Conservation (phyloP, 2,329 filamentous ascomycete species). For the Neonectria punicea region DNA sequence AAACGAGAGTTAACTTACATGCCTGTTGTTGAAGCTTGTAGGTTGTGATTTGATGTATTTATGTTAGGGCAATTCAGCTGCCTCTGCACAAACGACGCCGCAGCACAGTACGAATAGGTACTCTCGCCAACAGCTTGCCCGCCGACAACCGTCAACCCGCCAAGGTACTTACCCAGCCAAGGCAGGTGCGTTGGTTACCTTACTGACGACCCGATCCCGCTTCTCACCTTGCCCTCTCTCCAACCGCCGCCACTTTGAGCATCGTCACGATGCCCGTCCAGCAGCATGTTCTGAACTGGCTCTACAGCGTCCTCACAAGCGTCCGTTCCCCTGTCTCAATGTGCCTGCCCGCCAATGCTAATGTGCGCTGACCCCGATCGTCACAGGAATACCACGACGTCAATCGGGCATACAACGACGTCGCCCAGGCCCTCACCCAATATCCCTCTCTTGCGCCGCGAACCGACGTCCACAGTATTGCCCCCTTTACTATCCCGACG, state of each 20-base stretch:
- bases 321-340: constrained; percentile 55
- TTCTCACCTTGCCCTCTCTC: neutral
- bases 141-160: neutral
- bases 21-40: no score
- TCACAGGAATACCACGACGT: constrained; percentile 90
- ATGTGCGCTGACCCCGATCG: constrained; percentile 14
- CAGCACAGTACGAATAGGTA: neutral
- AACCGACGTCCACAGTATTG: constrained; percentile 92
- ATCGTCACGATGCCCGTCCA: constrained; percentile 72
- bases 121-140: neutral
- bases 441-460: constrained; percentile 84
- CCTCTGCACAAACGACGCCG: neutral
- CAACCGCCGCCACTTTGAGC: constrained; percentile 10
- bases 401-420: constrained; percentile 91
- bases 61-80: neutral
- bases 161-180: neutral
- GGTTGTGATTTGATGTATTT: no score
- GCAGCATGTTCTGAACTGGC: constrained; percentile 92
- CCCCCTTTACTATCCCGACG: constrained; percentile 40
- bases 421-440: constrained; percentile 82
- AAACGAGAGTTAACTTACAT: no score
- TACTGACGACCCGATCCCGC: neutral
- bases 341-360: neutral
- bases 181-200: constrained; percentile 1
- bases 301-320: constrained; percentile 88